phyloP scores from a whole-genome alignment of 2,329 filamentous ascomycete species.

The Aspergillus melleus region DNA sequence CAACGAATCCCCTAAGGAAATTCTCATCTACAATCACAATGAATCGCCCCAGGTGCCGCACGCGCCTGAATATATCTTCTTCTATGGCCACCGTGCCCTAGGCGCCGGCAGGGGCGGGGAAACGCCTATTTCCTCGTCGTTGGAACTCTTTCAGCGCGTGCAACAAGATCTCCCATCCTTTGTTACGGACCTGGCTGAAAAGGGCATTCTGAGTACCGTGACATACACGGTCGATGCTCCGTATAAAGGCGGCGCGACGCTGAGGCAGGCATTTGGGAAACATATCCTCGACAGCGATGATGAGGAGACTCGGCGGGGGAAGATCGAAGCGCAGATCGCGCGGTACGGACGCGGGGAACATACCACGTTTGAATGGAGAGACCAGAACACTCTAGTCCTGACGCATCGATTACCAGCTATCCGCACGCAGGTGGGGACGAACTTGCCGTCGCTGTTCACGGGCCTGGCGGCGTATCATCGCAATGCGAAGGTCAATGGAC shows the following conservation, averaged over 20 bases:
- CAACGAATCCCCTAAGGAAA: constrained; percentile 51
- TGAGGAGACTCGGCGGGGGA: constrained; percentile 40
- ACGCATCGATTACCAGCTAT: constrained; percentile 50
- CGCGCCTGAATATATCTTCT: constrained; percentile 54
- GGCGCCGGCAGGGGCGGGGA: constrained; percentile 36
- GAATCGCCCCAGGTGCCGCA: constrained; percentile 54
- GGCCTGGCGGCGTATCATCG: constrained; percentile 49
- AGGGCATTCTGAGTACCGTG: constrained; percentile 46
- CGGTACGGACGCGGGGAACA: constrained; percentile 48
- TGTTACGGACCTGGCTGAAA: constrained; percentile 43
- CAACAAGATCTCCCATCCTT: constrained; percentile 51
- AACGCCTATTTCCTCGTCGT: constrained; percentile 50
- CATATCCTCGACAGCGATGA: constrained; percentile 47
- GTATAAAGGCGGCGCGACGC: constrained; percentile 49
- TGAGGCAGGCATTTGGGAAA: constrained; percentile 51
- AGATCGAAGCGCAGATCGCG: constrained; percentile 52
- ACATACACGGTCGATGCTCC: constrained; percentile 47
- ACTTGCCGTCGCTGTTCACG: constrained; percentile 49
- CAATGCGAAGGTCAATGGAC: constrained; percentile 28
- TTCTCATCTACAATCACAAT: constrained; percentile 54
- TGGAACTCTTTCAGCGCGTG: constrained; percentile 49
- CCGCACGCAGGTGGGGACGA: constrained; percentile 49
- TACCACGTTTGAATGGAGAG: constrained; percentile 52
- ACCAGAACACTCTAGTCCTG: constrained; percentile 41
- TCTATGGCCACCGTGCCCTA: constrained; percentile 45